Base-by-base conservation (phyloP, 1,284 basidiomycete species). In the Melampsora abietis-canadensis region DNA sequence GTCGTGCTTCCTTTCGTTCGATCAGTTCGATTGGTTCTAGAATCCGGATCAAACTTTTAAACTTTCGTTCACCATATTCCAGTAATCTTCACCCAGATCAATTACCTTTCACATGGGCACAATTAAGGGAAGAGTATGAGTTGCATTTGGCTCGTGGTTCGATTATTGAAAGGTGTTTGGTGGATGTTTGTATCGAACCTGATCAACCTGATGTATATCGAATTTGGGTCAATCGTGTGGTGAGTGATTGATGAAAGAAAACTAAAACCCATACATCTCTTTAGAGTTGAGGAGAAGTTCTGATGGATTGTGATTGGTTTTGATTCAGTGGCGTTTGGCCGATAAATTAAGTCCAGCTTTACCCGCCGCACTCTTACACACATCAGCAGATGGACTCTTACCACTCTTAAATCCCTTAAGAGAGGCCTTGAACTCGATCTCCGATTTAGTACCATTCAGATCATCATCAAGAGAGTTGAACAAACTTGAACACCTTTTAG, bases 151-250 rank as follows among this genome's bases (percentile, higher is more conserved):
- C 70, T 17, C 64, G 70, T 46, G 54, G 64, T n/a, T 66, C 70
- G 12, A 66, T 74, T 24, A 74, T 74, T 48, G 70, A 74, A 61
- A 47, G 70, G 7, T 74, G 70, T 61, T 40, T 74, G 8, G 64
- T 74, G 14, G 61, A 74, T 31, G 70, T 74, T 40, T 51, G 64
- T 47, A 48, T 74, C 44, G 70, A 62, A 6, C 69, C 62, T 21
- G 31, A 37, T 7, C 48, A 57, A 48, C 40, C 64, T 19, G 51
- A 66, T 51, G 3, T 63, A n/a, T 54, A 40, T 19, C 21, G 57
- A 21, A 54, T 30, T 54, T 74, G 70, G 70, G 47, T 66, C 31
- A 63, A 74, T 31, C 64, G 62, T 21, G 70, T 66, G 46, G 70
- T 74, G 24, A 48, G 70, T 37, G 10, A 37, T 37, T 8, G 10